Evolutionary conservation across 2,329 filamentous ascomycete species (phyloP), one percentile per base, ranked within the genome.

Genomic region (Neospermospora avenae): DNA sequence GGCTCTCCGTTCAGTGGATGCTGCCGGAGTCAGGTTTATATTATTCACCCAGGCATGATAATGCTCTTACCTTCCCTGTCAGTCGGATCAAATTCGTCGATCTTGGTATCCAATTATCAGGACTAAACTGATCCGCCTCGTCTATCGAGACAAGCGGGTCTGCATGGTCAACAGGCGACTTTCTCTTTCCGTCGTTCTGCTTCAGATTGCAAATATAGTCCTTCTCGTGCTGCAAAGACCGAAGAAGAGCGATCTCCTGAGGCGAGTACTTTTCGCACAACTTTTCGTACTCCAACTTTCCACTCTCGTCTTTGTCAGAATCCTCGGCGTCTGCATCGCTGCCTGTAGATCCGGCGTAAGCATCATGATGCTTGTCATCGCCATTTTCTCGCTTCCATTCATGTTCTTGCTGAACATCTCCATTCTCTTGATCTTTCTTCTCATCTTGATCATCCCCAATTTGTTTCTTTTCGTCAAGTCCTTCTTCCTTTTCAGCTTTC

Each of bases 51-150:
- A 13, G 3, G 4, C 4, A 11, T 39, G 7, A 8, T 11, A 49
- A 14, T 31, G 8, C 14, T 18, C 55, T 6, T 28, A 52, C 46
- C 55, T 81, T 81, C 3, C 80, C 80, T 0, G 80, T 83, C 18
- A 80, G 64, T 0, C 81, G 77, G 37, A 82, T 78, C 4, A 83
- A 72, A 25, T 78, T 67, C 0, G 72, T 70, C 1, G 74, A 76
- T 8, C 80, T 75, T 3, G 80, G 80, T 1, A 83, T 72, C 81
- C 80, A 83, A 60, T 81, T 82, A 67, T 83, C 80, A 0, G 80
- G 80, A 1, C 76, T 77, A 63, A 79, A 79, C 44, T 81, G 78
- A 61, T 83, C 81, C 2, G 73, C 71, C 64, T 81, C 79, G 52
- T 81, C 77, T 57, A 82, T 77, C 6, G 70, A 69, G 10, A 76